Conservation (phyloP, 2,329 filamentous ascomycete species). For the Trichothecium sympodiale region DNA sequence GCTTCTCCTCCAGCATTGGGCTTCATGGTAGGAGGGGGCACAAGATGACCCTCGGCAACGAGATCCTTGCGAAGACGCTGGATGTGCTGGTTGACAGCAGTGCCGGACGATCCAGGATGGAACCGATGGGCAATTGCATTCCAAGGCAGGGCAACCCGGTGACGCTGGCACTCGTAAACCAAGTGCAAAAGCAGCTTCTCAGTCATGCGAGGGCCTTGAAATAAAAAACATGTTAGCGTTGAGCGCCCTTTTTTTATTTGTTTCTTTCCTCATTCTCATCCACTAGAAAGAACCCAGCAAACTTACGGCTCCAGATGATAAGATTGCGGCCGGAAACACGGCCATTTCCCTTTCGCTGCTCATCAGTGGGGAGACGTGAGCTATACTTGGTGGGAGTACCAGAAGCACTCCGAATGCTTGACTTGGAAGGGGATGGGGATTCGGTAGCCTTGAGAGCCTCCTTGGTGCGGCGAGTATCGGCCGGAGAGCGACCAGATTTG, state of each 20-base stretch:
- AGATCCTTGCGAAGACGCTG: slow-evolving; percentile 21
- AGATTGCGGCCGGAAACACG: slow-evolving; percentile 23
- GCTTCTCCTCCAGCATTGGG: slow-evolving; percentile 6
- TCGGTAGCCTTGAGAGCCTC: slow-evolving; percentile 4
- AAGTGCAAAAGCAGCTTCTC: slow-evolving; percentile 32
- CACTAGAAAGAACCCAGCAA: no score
- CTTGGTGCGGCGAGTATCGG: slow-evolving; percentile 7
- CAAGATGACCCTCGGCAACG: slow-evolving; percentile 27
- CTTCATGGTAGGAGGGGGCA: slow-evolving; percentile 24
- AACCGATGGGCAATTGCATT: slow-evolving; percentile 27
- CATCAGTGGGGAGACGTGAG: slow-evolving; percentile 13
- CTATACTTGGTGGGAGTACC: slow-evolving; percentile 10
- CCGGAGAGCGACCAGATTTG: slow-evolving; percentile 8
- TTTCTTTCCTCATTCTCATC: no score
- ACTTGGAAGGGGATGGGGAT: slow-evolving; percentile 1
- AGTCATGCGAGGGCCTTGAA: slow-evolving; percentile 30
- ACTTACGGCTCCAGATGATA: slow-evolving; percentile 32
- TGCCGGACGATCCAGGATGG: slow-evolving; percentile 26
- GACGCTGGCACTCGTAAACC: slow-evolving; percentile 24
- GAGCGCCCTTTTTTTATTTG: no score
- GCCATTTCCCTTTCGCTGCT: slow-evolving; percentile 16
- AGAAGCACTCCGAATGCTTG: slow-evolving; percentile 3
- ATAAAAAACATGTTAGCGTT: no score
- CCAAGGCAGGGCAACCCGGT: slow-evolving; percentile 25
- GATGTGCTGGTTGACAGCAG: slow-evolving; percentile 26